Conservation (phyloP, 2,329 filamentous ascomycete genomes). For the Epichloe sibirici region DNA sequence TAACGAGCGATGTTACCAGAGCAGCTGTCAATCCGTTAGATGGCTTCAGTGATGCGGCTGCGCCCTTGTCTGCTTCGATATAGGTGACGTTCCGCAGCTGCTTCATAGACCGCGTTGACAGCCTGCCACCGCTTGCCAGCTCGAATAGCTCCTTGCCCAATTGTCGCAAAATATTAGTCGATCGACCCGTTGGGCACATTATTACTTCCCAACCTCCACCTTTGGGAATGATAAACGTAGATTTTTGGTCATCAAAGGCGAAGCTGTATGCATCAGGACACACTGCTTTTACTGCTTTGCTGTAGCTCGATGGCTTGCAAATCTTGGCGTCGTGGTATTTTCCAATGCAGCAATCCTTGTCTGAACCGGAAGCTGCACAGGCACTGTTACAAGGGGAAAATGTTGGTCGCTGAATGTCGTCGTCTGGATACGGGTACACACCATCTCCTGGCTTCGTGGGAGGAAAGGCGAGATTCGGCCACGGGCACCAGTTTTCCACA, state of each 20-base stretch:
- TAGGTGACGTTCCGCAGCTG: conserved; percentile 23
- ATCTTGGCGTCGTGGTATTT: conserved; percentile 48
- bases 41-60: conserved; percentile 12
- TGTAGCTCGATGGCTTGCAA: conserved; percentile 58
- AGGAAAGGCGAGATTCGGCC: conserved; percentile 58
- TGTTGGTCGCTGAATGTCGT: conserved; percentile 53
- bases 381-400: conserved; percentile 72
- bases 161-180: conserved; percentile 44
- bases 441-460: conserved; percentile 61
- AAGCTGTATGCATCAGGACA: conserved; percentile 81
- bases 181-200: conserved; percentile 57
- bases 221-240: conserved; percentile 48
- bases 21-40: conserved; percentile 5
- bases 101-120: conserved; percentile 21
- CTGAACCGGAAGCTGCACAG: conserved; percentile 55
- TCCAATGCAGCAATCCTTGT: conserved; percentile 66
- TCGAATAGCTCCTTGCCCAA: conserved; percentile 36
- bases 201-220: conserved; percentile 69
- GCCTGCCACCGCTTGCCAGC: conserved; percentile 30
- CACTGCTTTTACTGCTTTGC: conserved; percentile 55
- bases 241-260: conserved; percentile 47
- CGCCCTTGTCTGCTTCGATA: conserved; percentile 19
- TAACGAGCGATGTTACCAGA: conserved; percentile 2
- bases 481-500: conserved; percentile 65
- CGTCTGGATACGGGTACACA: conserved; percentile 70